Evolutionary conservation across 371 early-diverging fungal genomes (phyloP), one percentile per base, ranked within the genome.

Genomic region (Antonospora locustae): DNA sequence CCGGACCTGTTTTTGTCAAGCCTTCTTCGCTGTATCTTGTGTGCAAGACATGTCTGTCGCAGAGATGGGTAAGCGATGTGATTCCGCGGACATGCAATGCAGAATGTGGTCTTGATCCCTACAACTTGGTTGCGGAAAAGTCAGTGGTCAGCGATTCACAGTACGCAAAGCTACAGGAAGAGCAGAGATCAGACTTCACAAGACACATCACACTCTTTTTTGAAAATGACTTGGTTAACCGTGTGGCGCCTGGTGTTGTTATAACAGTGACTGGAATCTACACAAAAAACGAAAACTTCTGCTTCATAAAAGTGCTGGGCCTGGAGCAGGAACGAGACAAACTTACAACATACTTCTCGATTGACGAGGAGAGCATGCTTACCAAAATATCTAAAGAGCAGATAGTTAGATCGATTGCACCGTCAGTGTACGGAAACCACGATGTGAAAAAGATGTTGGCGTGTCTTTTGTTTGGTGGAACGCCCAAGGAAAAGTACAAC

Each of bases 371-470:
- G 69, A 84, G 84, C 58, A 84, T 84, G 60, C 87, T 81, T 56
- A 78, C 83, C 40, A 77, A 78, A 45, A 80, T 91, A 78, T 80
- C 87, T n/a, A 82, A 86, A 38, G 80, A 87, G 37, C 81, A 79
- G 40, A 47, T 72, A 14, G n/a, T 62, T 2, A 64, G 49, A 23
- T 58, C 52, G 19, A 69, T 74, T 34, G 72, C 71, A 9, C 73
- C 73, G 5, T 46, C 52, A 38, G 66, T 72, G 24, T 63, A 27
- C 39, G 66, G 67, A 48, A 24, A 60, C 27, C 29, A 74, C 76
- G 94, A 96, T 74, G 90, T 99, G 65, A 99, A 99, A 67, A 87
- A 85, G 70, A 87, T 94, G 3, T 82, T 99, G 58, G 79, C 88
- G 9, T 94, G 95, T 66, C 78, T 94, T 54, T 72, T 99, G 46